Conservation (phyloP, 108 stramenopile species). For the Nitzschia inconspicua region DNA sequence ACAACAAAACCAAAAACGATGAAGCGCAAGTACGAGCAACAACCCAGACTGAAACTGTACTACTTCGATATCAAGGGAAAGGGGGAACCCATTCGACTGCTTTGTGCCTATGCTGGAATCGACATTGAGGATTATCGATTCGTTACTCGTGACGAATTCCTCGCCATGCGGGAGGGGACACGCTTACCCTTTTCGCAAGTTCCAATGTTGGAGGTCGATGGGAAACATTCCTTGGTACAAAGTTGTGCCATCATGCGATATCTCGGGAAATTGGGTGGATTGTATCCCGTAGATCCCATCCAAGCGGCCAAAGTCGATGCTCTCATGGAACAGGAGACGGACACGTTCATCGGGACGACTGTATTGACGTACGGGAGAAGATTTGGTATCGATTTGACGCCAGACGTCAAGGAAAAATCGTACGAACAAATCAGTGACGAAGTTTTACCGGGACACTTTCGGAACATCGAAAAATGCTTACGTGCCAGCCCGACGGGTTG, state of each 20-base stretch:
- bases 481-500: conserved; percentile 26
- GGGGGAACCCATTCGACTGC: conserved; percentile 37
- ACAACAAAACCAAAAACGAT: neutral
- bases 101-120: conserved; percentile 32
- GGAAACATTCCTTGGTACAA: conserved; percentile 25
- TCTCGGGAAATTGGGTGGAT: conserved; percentile 17
- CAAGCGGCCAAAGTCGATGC: conserved; percentile 28
- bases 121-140: conserved; percentile 34
- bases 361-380: conserved; percentile 16
- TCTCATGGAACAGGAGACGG: conserved; percentile 24
- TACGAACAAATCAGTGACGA: conserved; percentile 9
- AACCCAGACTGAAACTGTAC: conserved; percentile 29
- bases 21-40: neutral
- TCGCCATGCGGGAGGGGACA: conserved; percentile 17
- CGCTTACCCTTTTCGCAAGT: conserved; percentile 36
- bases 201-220: conserved; percentile 42
- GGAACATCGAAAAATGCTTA: conserved; percentile 18
- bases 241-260: conserved; percentile 34
- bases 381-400: conserved; percentile 18
- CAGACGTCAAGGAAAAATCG: conserved; percentile 12
- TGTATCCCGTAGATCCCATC: conserved; percentile 27
- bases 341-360: conserved; percentile 20
- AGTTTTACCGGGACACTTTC: conserved; percentile 24
- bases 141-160: conserved; percentile 17
- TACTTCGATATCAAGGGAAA: conserved; percentile 38